Evolutionary conservation across 202 grass and related monocot species (phyloP), one percentile per base, ranked within the genome.

Genomic region (Hordeum pubiflorum): DNA sequence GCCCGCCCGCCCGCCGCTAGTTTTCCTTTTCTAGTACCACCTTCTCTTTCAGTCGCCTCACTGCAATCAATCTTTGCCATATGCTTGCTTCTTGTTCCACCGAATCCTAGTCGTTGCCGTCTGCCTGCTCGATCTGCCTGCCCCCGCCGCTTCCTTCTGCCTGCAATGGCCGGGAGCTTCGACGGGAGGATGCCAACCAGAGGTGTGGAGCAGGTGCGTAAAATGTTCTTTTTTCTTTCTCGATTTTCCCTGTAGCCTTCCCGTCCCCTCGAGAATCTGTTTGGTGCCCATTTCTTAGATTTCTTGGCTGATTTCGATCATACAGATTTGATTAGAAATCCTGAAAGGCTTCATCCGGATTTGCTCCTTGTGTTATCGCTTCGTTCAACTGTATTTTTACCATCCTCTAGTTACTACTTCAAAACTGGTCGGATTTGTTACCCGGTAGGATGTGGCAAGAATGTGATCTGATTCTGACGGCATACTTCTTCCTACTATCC

Each of bases 181-280:
- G 88, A 91, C 15, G 84, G 76, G 61, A 80, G 79, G 79, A 54
- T 27, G 68, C 89, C 85, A 18, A 75, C 81, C 6, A 88, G 91
- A 86, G 82, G 82, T 0, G 89, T 90, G 23, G 91, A 91, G 58
- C 88, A 93, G 91, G 91, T 79, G 11, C 17, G 70, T 76, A 26
- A 44, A 11, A 44, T 23, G n/a, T 1, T 24, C 1, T 11, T 0
- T 2, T 18, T 27, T 14, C n/a, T 20, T 37, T 11, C 5, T 40
- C 14, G 17, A 0, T 6, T 10, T 58, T 38, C 15, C 24, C n/a
- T 52, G 7, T 3, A 17, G 9, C 72, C 34, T 41, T 41, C 7
- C 7, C 7, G 23, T 39, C 72, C 56, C 66, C 48, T 60, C 6
- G 27, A 44, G 27, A 36, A 41, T 63, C 29, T 12, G 8, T 65